Conservation (phyloP, 1,284 basidiomycete species). For the Testicularia cyperi region DNA sequence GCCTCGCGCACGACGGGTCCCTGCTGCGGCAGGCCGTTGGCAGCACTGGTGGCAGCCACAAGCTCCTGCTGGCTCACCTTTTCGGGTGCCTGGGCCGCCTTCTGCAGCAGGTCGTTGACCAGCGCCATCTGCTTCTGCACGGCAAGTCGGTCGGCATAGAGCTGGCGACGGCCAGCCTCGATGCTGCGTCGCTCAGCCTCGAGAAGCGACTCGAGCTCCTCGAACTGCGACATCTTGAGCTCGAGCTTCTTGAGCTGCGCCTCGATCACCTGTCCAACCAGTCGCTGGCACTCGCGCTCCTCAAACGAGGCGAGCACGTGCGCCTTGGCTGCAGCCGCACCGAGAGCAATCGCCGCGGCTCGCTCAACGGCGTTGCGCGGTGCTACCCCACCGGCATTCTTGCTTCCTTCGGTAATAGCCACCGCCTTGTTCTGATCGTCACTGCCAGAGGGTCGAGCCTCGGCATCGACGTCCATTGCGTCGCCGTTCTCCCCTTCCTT, state of each 20-base stretch:
- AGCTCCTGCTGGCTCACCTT: constrained; percentile 42
- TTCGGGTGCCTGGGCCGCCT: constrained; percentile 44
- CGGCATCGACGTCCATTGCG: constrained; percentile 48
- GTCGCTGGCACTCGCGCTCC: constrained; percentile 75
- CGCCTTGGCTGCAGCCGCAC: constrained; percentile 85
- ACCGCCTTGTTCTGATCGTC: constrained; percentile 4
- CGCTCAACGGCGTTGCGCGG: constrained; percentile 52
- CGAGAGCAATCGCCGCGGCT: constrained; percentile 64
- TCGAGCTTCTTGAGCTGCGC: constrained; percentile 90
- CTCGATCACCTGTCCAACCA: constrained; percentile 82
- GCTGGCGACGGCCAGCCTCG: constrained; percentile 51
- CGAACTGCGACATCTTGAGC: constrained; percentile 58
- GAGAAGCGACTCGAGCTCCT: constrained; percentile 55
- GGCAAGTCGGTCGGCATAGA: constrained; percentile 53
- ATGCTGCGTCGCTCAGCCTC: constrained; percentile 51
- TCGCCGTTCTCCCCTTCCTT: constrained; percentile 54
- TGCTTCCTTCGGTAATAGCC: constrained; percentile 21
- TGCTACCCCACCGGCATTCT: constrained; percentile 39
- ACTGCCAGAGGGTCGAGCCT: constrained; percentile 14
- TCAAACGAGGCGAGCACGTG: constrained; percentile 79
- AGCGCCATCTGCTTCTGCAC: constrained; percentile 54
- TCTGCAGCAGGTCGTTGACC: constrained; percentile 52
- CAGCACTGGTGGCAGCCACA: constrained; percentile 30
- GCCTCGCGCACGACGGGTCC: constrained; percentile 52
- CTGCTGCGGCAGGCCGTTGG: constrained; percentile 51